Evolutionary conservation across 139 green algal genomes (phyloP).

Genomic region (Trebouxia sp.): DNA sequence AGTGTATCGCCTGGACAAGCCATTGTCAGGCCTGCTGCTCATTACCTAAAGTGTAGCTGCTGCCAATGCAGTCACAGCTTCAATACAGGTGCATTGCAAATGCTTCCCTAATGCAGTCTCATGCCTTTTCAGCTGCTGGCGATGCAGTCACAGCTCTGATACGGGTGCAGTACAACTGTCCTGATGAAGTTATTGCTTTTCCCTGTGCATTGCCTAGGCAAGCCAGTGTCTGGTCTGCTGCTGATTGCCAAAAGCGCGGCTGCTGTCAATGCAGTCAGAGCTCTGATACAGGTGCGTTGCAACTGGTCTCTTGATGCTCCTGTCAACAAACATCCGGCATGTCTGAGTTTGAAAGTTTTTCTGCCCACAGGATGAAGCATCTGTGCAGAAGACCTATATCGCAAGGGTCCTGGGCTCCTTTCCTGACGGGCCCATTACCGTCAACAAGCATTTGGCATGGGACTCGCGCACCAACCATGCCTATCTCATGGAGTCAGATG

Average conservation of each 20-base stretch:
- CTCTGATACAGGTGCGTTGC: constrained; percentile 51
- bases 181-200: constrained; percentile 62
- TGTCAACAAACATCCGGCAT: too few species aligned
- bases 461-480: constrained; percentile 59
- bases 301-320: too few species aligned
- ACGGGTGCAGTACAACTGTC: constrained; percentile 47
- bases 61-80: neutral
- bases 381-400: constrained; percentile 83
- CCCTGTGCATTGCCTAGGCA: constrained; percentile 82
- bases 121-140: too few species aligned
- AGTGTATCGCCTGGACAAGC: constrained; percentile 82
- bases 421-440: constrained; percentile 41
- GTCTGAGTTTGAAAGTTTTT: too few species aligned
- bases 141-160: constrained; percentile 71
- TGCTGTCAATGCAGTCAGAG: constrained; percentile 62
- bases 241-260: constrained; percentile 68
- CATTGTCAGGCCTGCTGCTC: constrained; percentile 87
- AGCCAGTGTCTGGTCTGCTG: constrained; percentile 87
- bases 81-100: too few species aligned
- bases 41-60: constrained; percentile 57
- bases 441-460: constrained; percentile 61
- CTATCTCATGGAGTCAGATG: neutral
- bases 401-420: constrained; percentile 79
- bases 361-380: neutral
- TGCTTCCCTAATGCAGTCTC: too few species aligned